Base-by-base conservation (phyloP, 2,329 filamentous ascomycete genomes). In the Thermochaetoides dissita region DNA sequence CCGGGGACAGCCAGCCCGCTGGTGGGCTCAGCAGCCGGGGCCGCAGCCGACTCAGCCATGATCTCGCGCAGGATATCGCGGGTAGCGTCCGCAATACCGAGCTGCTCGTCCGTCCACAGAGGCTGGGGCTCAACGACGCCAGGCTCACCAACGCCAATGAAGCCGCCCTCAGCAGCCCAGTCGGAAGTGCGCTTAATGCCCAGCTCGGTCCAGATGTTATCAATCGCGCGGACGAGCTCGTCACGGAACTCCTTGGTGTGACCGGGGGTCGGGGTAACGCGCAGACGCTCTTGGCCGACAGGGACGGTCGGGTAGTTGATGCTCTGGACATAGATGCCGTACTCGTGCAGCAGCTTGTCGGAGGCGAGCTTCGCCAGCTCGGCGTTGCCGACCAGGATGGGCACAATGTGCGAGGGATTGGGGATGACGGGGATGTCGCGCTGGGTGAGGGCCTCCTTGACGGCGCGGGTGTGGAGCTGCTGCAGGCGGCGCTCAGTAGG, bases 251-350 rank as follows among this genome's bases (percentile, higher is more conserved):
- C 76, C 63, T 82, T 82, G 42, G 76, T 77, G 61, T 98, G 91
- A 36, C 91, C 91, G 0, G 91, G 91, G 1, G 91, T 98, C 0
- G 91, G 91, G 2, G 91, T 98, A 61, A 98, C 86, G 51, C 91
- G 83, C 43, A 98, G 80, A 45, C 91, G 81, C 64, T 98, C 91
- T 68, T 98, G 88, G n/a, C 91, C 91, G 6, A 94, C 86, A 2
- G 91, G 91, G 3, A 98, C 91, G 40, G 91, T 98, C 2, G 91
- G 91, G 65, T 96, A 96, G 68, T 98, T 98, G 73, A 98, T 96
- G 42, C 86, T 87, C 66, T 98, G 91, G 28, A 98, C 91, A 59
- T 98, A 98, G 59, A 98, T 95, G 47, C 79, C 76, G 68, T 94
- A 84, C 52, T 94, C 82, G 52, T 83, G 79, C 10, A 98, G 74